Evolutionary conservation across 495 filamentous ascomycete species (phyloP).

Genomic region (Hypoxylon intermedium): DNA sequence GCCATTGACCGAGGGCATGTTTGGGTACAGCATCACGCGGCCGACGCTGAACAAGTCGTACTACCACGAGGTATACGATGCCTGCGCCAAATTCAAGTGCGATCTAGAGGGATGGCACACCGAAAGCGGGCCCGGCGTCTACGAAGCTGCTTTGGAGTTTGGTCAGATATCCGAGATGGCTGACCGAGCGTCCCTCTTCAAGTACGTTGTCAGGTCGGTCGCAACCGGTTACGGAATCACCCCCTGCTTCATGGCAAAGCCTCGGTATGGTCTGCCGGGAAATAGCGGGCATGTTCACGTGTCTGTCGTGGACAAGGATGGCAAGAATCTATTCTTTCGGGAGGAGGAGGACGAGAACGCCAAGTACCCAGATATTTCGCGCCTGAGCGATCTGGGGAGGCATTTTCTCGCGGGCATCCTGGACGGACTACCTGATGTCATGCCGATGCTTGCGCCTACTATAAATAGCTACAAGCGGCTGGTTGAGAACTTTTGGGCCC

Average conservation of each 20-base stretch:
- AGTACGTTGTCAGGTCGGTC: constrained; percentile 88
- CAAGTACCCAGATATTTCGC: constrained; percentile 72
- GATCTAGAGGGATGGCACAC: constrained; percentile 97
- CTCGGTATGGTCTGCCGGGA: constrained; percentile 83
- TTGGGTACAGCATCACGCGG: constrained; percentile 93
- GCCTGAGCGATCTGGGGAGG: constrained; percentile 87
- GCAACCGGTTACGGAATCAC: constrained; percentile 88
- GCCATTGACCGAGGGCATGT: constrained; percentile 92
- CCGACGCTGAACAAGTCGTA: constrained; percentile 93
- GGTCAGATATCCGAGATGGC: constrained; percentile 86
- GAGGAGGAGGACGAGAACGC: constrained; percentile 71
- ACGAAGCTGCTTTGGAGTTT: constrained; percentile 91
- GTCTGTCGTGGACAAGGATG: constrained; percentile 72
- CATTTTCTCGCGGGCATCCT: constrained; percentile 92
- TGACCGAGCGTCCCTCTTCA: constrained; percentile 89
- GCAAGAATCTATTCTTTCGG: constrained; percentile 82
- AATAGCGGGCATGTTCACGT: constrained; percentile 96
- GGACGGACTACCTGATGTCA: constrained; percentile 88
- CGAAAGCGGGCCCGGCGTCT: constrained; percentile 94
- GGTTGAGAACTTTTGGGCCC: constrained; percentile 99
- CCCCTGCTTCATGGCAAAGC: constrained; percentile 99
- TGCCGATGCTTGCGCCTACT: constrained; percentile 93
- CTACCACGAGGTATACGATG: constrained; percentile 88
- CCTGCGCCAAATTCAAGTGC: constrained; percentile 81
- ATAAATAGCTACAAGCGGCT: constrained; percentile 97